Base-by-base conservation (phyloP, 2,329 filamentous ascomycete species). In the Fusarium multiceps region DNA sequence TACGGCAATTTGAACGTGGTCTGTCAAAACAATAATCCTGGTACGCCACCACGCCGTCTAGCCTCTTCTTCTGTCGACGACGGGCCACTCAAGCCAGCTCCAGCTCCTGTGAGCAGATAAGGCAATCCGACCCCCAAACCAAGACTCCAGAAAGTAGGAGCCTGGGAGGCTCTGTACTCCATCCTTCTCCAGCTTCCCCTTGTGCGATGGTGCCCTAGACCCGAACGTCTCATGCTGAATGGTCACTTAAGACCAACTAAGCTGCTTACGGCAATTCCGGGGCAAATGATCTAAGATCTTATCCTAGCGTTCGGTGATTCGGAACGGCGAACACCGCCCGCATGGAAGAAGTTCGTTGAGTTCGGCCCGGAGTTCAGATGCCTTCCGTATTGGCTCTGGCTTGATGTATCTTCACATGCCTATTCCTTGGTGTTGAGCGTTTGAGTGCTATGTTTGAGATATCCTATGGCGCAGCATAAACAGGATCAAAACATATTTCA, bases 201-300 rank as follows among this genome's bases (percentile, higher is more conserved):
- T 75, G 73, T 72, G 72, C 70, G 51, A 70, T 73, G 73, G 72
- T 68, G 72, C 70, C 73, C 71, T 60, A 50, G 56, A 54, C 60
- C 56, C 45, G 27, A 70, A 57, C 49, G 51, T 58, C 59, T 57
- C 32, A 72, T 71, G 68, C 68, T 66, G 68, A 72, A 62, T 50
- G 62, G 55, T 45, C 55, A 58, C 41, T 34, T 63, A 58, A 49
- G 43, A 16, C 25, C 12, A 37, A 23, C 76, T 78, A 78, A 67
- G 70, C 68, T 51, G 18, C 14, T 66, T 77, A 55, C 30, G 72
- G 77, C 61, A 74, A 74, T 78, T 74, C 77, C 75, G 76, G 75
- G 75, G 74, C 67, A 65, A 66, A 72, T 74, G 74, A 78, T 78
- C 76, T 78, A 61, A 78, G 76, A 78, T 78, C 76, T 76, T 68